Conservation (phyloP, 2,329 filamentous ascomycete genomes). For the Penicillium capsulatum region DNA sequence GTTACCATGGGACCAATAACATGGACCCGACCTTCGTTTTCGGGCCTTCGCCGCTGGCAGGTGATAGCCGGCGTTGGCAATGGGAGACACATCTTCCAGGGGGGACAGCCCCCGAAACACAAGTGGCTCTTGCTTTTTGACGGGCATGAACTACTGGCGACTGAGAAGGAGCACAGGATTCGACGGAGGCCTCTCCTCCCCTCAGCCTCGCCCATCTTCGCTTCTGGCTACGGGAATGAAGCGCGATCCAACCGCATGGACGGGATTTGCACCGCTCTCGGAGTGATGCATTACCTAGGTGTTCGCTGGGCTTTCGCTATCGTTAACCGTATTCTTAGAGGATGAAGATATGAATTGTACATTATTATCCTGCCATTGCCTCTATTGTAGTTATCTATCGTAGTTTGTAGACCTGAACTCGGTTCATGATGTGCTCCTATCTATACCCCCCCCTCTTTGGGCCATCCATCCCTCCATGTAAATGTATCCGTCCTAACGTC, state of each 20-base stretch:
- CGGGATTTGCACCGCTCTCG: slow-evolving; percentile 4
- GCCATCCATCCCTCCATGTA: too few species aligned
- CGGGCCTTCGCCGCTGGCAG: slow-evolving; percentile 16
- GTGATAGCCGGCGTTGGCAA: slow-evolving; percentile 14
- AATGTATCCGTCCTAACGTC: background rate
- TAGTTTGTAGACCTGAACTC: too few species aligned
- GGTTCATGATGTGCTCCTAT: too few species aligned
- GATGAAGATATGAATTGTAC: too few species aligned
- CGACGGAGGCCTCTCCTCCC: slow-evolving; percentile 15
- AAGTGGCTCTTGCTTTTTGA: background rate
- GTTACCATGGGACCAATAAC: slow-evolving; percentile 2
- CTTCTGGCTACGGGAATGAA: slow-evolving; percentile 17
- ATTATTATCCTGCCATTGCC: slow-evolving; percentile 2
- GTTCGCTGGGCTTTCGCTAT: too few species aligned
- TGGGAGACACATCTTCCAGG: slow-evolving; percentile 3
- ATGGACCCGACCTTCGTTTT: slow-evolving; percentile 9
- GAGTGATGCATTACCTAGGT: slow-evolving; percentile 5
- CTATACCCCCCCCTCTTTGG: too few species aligned
- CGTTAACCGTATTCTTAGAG: too few species aligned
- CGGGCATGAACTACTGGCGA: slow-evolving; percentile 8
- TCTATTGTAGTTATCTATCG: too few species aligned
- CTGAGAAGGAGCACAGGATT: slow-evolving; percentile 8
- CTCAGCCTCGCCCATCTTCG: slow-evolving; percentile 9
- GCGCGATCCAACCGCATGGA: slow-evolving; percentile 11
- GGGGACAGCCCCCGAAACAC: slow-evolving; percentile 1